Evolutionary conservation across 2,329 filamentous ascomycete species (phyloP).

Genomic region (Nemania sp.): DNA sequence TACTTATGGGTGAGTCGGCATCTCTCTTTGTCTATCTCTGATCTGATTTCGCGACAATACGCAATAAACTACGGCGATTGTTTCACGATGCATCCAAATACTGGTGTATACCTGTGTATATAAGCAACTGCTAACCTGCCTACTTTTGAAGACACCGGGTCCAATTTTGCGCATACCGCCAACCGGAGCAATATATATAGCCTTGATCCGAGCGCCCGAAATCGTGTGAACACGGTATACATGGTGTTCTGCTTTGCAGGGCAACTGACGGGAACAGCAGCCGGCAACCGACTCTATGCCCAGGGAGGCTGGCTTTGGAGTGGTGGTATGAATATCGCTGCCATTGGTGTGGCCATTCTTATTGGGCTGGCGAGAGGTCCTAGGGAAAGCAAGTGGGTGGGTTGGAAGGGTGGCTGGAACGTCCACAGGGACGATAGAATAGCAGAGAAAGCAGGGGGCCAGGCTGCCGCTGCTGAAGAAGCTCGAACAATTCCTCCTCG

Average conservation of each 20-base stretch:
- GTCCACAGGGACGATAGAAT: slow-evolving; percentile 31
- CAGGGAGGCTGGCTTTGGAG: slow-evolving; percentile 55
- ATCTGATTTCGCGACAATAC: not conserved
- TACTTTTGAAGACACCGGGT: slow-evolving; percentile 68
- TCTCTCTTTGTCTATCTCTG: not conserved
- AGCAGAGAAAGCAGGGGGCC: slow-evolving; percentile 8
- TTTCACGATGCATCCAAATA: too few species aligned
- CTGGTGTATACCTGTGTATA: too few species aligned
- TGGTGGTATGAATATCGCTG: slow-evolving; percentile 47
- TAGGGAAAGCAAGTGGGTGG: slow-evolving; percentile 46
- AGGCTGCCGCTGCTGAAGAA: slow-evolving; percentile 8
- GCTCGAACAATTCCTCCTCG: not conserved
- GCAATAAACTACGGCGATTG: too few species aligned
- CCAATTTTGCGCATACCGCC: slow-evolving; percentile 74
- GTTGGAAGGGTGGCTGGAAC: slow-evolving; percentile 48
- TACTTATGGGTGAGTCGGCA: slow-evolving; percentile 22
- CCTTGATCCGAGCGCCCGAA: slow-evolving; percentile 71
- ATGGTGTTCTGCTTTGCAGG: slow-evolving; percentile 78
- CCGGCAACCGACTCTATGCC: slow-evolving; percentile 57
- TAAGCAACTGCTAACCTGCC: not conserved
- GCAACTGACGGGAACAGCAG: slow-evolving; percentile 70
- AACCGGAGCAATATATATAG: slow-evolving; percentile 72
- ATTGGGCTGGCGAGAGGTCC: slow-evolving; percentile 45
- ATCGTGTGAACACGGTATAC: slow-evolving; percentile 79
- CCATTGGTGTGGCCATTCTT: slow-evolving; percentile 43